phyloP scores from a whole-genome alignment of 106 monocot species.

The Acanthochlamys bracteata region DNA sequence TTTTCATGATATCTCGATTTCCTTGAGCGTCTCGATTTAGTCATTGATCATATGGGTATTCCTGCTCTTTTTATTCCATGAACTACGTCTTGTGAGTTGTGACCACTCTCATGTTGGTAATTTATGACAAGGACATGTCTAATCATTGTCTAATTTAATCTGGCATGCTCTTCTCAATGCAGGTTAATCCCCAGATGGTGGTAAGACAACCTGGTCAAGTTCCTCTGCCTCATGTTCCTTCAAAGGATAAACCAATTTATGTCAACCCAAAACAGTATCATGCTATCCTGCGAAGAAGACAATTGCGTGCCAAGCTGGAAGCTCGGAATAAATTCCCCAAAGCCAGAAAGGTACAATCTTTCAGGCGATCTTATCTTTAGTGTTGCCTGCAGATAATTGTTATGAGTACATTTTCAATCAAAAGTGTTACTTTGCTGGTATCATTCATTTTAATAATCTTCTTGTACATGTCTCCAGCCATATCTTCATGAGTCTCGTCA shows the following conservation, averaged over 20 bases:
- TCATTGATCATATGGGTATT: not conserved
- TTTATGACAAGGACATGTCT: too few species aligned
- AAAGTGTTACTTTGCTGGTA: not conserved
- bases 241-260: conserved; percentile 71
- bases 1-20: too few species aligned
- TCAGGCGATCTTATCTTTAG: not conserved
- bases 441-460: not conserved
- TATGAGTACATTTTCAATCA: not conserved
- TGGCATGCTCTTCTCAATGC: not conserved
- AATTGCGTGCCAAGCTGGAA: conserved; percentile 75
- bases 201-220: conserved; percentile 34
- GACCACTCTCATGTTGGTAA: too few species aligned
- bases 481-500: conserved; percentile 88
- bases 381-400: not conserved
- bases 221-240: conserved; percentile 38
- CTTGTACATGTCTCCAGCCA: conserved; percentile 32
- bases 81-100: too few species aligned
- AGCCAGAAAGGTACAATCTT: conserved; percentile 46
- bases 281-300: conserved; percentile 66
- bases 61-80: too few species aligned
- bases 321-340: conserved; percentile 59
- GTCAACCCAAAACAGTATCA: conserved; percentile 82
- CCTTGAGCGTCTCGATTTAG: not conserved
- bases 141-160: not conserved
- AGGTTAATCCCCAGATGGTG: conserved; percentile 50